Conservation (phyloP, 2,329 filamentous ascomycete species). For the Cordyceps fumosorosea region DNA sequence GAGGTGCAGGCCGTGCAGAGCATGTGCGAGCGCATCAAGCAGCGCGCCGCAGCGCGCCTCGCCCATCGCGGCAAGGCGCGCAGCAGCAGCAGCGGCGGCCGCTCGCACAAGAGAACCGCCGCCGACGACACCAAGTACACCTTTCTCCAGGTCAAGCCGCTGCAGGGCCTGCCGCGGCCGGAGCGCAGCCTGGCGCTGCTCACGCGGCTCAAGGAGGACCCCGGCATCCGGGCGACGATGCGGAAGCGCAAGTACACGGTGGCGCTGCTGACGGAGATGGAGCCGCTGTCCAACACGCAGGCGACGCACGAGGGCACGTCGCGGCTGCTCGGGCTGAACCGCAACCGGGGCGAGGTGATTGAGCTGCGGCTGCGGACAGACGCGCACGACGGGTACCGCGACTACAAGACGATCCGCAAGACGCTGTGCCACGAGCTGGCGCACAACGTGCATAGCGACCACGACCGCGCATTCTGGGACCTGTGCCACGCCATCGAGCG, state of each 20-base stretch:
- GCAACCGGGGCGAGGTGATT: conserved; percentile 83
- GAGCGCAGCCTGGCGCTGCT: conserved; percentile 66
- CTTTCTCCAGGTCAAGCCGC: conserved; percentile 69
- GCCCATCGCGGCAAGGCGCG: conserved; percentile 23
- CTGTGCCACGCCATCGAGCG: conserved; percentile 80
- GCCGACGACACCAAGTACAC: conserved; percentile 65
- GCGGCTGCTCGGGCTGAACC: conserved; percentile 77
- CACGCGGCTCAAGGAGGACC: conserved; percentile 69
- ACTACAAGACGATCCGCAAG: conserved; percentile 85
- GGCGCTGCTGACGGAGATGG: conserved; percentile 88
- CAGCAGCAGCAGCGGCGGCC: neutral
- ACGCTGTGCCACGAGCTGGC: conserved; percentile 93
- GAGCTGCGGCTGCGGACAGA: conserved; percentile 89
- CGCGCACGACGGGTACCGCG: conserved; percentile 85
- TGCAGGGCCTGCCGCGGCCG: conserved; percentile 71
- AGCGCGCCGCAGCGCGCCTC: conserved; percentile 37
- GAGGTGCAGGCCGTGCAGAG: conserved; percentile 50
- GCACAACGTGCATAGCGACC: conserved; percentile 80
- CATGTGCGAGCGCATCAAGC: conserved; percentile 42
- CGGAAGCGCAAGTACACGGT: conserved; percentile 77
- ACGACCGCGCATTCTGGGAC: conserved; percentile 86
- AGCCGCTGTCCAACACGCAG: conserved; percentile 72
- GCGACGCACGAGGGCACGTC: conserved; percentile 64
- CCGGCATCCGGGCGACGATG: conserved; percentile 82
- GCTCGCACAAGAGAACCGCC: conserved; percentile 13